Evolutionary conservation across 257 asterid genomes (phyloP).

Genomic region (Voacanga thouarsii): DNA sequence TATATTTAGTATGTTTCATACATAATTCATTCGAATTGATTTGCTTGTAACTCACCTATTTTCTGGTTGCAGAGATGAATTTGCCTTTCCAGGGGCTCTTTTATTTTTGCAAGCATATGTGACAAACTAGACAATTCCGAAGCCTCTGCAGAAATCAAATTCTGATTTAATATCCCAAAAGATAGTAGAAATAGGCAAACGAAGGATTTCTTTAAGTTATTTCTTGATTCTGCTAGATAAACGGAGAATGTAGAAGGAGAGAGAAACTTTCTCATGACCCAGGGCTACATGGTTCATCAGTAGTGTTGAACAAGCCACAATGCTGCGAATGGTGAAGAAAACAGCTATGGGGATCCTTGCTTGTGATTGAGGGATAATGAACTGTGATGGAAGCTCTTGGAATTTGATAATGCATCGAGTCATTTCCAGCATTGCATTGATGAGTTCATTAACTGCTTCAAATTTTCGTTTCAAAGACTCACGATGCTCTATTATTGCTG

Average conservation of each 20-base stretch:
- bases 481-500: slow-evolving; percentile 31
- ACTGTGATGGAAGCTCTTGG: slow-evolving; percentile 30
- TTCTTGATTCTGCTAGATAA: neutral
- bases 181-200: neutral
- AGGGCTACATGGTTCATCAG: slow-evolving; percentile 62
- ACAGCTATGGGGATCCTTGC: slow-evolving; percentile 40
- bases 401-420: slow-evolving; percentile 31
- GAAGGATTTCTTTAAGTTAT: neutral
- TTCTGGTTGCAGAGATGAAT: slow-evolving; percentile 9
- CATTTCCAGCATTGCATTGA: slow-evolving; percentile 31
- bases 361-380: slow-evolving; percentile 20
- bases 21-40: no score
- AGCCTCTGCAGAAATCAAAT: slow-evolving; percentile 1
- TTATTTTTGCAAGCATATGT: slow-evolving; percentile 27
- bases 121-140: slow-evolving; percentile 32
- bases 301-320: slow-evolving; percentile 54
- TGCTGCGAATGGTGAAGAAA: slow-evolving; percentile 65
- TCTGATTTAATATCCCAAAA: neutral
- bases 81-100: slow-evolving; percentile 24
- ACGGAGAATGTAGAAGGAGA: neutral
- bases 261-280: slow-evolving; percentile 61
- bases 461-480: slow-evolving; percentile 29
- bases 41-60: slow-evolving; percentile 16
- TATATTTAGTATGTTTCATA: no score
- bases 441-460: slow-evolving; percentile 22